Evolutionary conservation across 164 flowering plant genomes (phyloP).

Genomic region (Malania oleifera): DNA sequence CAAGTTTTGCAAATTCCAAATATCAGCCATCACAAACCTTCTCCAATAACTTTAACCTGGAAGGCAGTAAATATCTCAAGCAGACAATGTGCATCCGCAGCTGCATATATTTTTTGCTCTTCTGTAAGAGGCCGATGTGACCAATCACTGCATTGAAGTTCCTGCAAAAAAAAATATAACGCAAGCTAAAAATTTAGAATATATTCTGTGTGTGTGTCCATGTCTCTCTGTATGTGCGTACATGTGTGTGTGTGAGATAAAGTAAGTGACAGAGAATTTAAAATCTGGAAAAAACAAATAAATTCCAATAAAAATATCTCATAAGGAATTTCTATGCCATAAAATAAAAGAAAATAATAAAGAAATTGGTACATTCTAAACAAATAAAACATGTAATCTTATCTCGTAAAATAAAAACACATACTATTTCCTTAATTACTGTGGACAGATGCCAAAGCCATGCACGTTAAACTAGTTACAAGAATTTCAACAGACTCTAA

Average conservation of each 20-base stretch:
- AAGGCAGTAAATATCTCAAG: constrained; percentile 65
- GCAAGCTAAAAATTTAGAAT: no score
- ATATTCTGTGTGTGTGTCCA: no score
- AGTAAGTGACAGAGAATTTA: no score
- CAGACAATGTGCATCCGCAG: constrained; percentile 84
- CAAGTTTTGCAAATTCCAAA: not conserved
- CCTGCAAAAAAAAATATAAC: constrained; percentile 56
- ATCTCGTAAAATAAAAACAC: not conserved
- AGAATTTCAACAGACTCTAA: not conserved
- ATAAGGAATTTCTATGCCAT: not conserved
- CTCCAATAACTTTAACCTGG: constrained; percentile 34
- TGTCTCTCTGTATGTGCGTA: no score
- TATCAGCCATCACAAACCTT: constrained; percentile 45
- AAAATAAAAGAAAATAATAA: no score
- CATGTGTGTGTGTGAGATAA: no score
- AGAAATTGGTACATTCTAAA: no score
- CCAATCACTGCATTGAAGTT: constrained; percentile 99
- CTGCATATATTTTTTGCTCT: constrained; percentile 86
- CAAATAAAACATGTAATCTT: not conserved
- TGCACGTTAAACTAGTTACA: not conserved
- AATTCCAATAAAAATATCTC: constrained; percentile 3
- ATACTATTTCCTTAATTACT: not conserved
- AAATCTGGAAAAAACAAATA: constrained; percentile 1
- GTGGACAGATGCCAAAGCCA: not conserved
- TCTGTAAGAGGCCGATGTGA: constrained; percentile 86